A percentile compares a stretch with the other conserved stretches of the same genome.
Evolutionary conservation across 257 asterid species (phyloP).

Genomic region (Nicotiana benthamiana): DNA sequence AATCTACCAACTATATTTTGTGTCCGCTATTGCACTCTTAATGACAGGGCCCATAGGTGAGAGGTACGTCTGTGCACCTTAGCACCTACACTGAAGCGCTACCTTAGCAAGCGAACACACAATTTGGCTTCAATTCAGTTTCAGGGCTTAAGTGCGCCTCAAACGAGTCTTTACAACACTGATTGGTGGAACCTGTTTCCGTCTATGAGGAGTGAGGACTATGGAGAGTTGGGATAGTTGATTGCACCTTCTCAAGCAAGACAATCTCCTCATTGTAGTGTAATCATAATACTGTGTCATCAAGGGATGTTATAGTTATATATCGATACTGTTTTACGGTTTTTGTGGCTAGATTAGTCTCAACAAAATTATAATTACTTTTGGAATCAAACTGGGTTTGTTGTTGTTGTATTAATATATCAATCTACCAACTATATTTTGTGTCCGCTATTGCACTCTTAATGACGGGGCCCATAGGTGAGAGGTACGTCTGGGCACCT

Average conservation of each 20-base stretch:
- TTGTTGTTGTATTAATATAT: too few relatives aligned
- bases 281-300: background rate
- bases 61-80: background rate
- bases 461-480: background rate
- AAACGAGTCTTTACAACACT: background rate
- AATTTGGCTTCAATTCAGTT: background rate
- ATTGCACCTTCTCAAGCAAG: background rate
- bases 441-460: background rate
- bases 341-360: background rate
- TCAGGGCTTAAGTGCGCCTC: background rate
- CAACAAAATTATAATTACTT: background rate
- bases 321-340: background rate
- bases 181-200: background rate
- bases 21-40: background rate
- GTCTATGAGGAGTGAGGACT: background rate
- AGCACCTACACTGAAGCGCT: background rate
- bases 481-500: background rate
- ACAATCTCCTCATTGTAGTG: background rate
- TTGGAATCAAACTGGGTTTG: too few relatives aligned
- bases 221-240: background rate
- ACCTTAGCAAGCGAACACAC: background rate
- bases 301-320: too few relatives aligned
- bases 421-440: background rate
- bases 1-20: background rate
- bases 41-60: background rate